phyloP scores from a whole-genome alignment of 768 basidiomycete species.

The Kwoniella sp. region DNA sequence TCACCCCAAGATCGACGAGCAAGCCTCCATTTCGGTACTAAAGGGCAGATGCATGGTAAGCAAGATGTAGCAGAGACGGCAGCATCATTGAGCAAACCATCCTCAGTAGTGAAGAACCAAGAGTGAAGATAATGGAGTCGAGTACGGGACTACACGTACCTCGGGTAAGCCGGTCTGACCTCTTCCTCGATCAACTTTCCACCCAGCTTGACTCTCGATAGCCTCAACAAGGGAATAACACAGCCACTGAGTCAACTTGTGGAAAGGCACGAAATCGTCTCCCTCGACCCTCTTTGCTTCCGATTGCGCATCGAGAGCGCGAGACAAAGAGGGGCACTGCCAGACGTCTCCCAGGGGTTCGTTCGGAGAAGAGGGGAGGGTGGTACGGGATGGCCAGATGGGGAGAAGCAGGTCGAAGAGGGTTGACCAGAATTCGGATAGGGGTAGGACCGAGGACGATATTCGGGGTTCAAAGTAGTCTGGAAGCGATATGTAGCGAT shows the following conservation, averaged over 20 bases:
- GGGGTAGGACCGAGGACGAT: constrained; percentile 61
- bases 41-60: no score
- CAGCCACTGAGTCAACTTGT: constrained; percentile 93
- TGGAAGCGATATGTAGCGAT: not conserved
- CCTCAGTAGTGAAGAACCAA: no score
- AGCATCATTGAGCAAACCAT: constrained; percentile 3
- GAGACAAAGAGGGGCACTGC: constrained; percentile 68
- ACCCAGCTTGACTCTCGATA: constrained; percentile 72
- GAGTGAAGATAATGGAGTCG: no score
- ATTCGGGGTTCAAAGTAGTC: constrained; percentile 25
- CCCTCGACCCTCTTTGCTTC: constrained; percentile 59
- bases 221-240: constrained; percentile 86
- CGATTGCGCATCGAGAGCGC: constrained; percentile 27
- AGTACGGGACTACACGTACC: constrained; percentile 28
- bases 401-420: constrained; percentile 79
- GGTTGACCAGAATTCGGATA: constrained; percentile 76
- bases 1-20: constrained; percentile 77
- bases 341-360: constrained; percentile 88
- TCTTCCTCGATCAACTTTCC: constrained; percentile 78
- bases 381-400: constrained; percentile 82
- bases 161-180: constrained; percentile 92
- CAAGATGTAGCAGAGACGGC: no score
- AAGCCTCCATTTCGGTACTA: constrained; percentile 92
- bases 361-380: constrained; percentile 61
- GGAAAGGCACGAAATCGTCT: constrained; percentile 84